Base-by-base conservation (phyloP, 768 basidiomycete genomes). In the Ramaria sp. region DNA sequence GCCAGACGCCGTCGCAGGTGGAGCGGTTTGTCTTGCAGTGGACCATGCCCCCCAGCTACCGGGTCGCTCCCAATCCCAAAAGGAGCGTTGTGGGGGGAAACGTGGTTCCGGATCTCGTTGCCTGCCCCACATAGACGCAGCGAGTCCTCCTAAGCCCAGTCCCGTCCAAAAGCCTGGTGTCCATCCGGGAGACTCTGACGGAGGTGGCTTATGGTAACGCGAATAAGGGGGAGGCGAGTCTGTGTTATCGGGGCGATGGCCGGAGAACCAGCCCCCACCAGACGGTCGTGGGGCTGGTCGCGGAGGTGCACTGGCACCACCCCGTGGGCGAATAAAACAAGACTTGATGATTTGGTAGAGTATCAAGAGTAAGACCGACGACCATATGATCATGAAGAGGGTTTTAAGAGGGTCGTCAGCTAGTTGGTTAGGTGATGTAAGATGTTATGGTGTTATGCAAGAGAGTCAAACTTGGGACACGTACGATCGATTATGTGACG, bases 161-260 rank as follows among this genome's bases (percentile, higher is more conserved):
- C 92, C 92, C 1, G 86, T 83, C 86, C 83, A 93, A 65, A 95
- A 93, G 3, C 90, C 90, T 10, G 86, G 83, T 39, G 70, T 66
- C 79, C 80, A 82, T 30, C 71, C 70, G 53, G 67, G 67, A 66
- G 65, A 30, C 32, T 70, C 59, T 60, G 78, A 72, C 10, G 55
- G 28, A 3, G 61, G 52, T 9, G 56, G 20, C 25, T 55, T 48
- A 27, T 56, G 24, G 51, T 63, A 52, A 48, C 69, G 70, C 0
- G 84, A 81, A 20, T 85, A 82, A 0, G 75, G 73, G 2, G 73
- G 69, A 24, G 75, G 76, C 24, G 74, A 65, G 28, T 68, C 65
- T 59, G 65, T 64, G 53, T 57, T 50, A 61, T 68, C 56, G 39
- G 74, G 63, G 54, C 67, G 61, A 60, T 67, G 69, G 30, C 72